Evolutionary conservation across 306 rosid genomes (phyloP), one percentile per base, ranked within the genome.

Genomic region (Gillenia trifoliata): DNA sequence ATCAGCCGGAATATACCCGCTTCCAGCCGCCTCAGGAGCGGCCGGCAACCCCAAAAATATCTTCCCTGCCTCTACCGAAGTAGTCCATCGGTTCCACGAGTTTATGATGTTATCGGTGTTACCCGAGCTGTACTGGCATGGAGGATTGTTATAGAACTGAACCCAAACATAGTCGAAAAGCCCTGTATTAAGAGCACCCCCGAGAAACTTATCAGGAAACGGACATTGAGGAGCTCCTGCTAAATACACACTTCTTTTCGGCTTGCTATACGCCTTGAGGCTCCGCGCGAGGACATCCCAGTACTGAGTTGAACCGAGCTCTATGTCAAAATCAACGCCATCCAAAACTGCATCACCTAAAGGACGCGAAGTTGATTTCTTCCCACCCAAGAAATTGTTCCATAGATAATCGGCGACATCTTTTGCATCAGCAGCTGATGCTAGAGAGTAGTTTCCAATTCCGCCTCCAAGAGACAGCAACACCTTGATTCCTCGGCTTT

Each of bases 181-280:
- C 1, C 89, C 85, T 0, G 86, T 89, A 31, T 79, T 9, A 11
- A 87, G 88, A 5, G 95, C 89, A 38, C 45, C 78, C 5, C 84
- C 90, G 4, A 89, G 61, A 29, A 76, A 84, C 0, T 28, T 75
- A 77, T 89, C 97, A 12, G 97, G 97, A 74, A 82, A 75, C 43
- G 94, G 97, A 63, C 97, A 91, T 28, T 91, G 97, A n/a, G 94
- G 97, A 22, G 97, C 94, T 31, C 87, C 97, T 54, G 83, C 62
- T 36, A 91, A 78, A 86, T 86, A 86, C 50, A 91, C 87, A 13
- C 19, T 56, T 34, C 72, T 78, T 33, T 50, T 76, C 0, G 0
- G 45, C 12, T 67, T 75, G 59, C 70, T 60, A 69, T 83, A 81
- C 0, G 13, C 71, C 68, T 89, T 85, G 0, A 89, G 71, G 52